Evolutionary conservation across 176 grass and related monocot species (phyloP), one percentile per base, ranked within the genome.

Genomic region (Puya raimondii): DNA sequence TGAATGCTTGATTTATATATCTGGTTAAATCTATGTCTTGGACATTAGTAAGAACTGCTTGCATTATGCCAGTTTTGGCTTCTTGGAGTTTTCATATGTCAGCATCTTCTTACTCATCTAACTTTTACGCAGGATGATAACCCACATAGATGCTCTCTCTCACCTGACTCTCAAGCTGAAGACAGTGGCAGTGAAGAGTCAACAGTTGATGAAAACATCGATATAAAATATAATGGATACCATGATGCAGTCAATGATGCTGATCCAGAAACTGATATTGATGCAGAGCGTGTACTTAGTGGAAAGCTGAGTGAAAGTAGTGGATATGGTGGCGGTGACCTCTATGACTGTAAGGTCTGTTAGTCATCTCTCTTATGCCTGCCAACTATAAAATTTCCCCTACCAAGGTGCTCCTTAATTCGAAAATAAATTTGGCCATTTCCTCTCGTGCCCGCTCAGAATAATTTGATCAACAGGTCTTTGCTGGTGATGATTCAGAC

Each of bases 221-320:
- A 82, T 81, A 71, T 76, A 23, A 91, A 91, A 80, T 87, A 77
- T 58, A 99, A 88, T 85, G 95, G 95, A 9, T 99, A 91, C 80
- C 95, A 99, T 48, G 87, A 93, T 80, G 87, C 82, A 73, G 95
- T 91, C 79, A 88, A 88, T 22, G 56, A 61, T 85, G 85, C 65
- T 27, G 90, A 99, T 84, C 90, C 86, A 65, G 95, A 94, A 75
- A 65, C 88, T 77, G 80, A 85, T 50, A 80, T 83, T 90, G 87
- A 61, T 61, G 56, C 17, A 61, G 56, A 91, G 12, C 72, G 75
- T 61, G 75, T 91, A 74, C 65, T 84, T 72, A 94, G 90, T 23
- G 95, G 95, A 82, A 94, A 94, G 77, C 73, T 99, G 68, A 99
- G 87, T 80, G 95, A 91, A 84, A 99, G 75, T 65, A 99, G 90